Conservation (phyloP, 2,329 filamentous ascomycete species). For the Fusarium sambucinum region DNA sequence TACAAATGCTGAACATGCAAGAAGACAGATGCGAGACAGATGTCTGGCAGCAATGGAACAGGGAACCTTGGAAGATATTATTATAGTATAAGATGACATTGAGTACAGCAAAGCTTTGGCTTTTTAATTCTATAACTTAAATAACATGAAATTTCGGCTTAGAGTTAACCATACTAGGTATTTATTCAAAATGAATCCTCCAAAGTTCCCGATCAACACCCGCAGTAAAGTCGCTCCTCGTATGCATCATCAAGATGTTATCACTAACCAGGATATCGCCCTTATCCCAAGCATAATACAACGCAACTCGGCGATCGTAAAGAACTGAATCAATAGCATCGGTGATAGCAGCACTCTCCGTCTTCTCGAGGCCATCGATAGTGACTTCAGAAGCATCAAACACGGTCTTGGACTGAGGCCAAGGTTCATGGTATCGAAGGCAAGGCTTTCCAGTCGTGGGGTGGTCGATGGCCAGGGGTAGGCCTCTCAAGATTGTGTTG, state of each 20-base stretch:
- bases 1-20: too few relatives aligned
- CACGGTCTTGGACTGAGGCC: constrained; percentile 63
- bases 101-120: too few relatives aligned
- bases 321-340: constrained; percentile 57
- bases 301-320: constrained; percentile 63
- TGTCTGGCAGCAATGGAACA: too few relatives aligned
- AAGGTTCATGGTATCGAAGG: constrained; percentile 67
- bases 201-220: constrained; percentile 62
- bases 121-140: too few relatives aligned
- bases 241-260: constrained; percentile 64
- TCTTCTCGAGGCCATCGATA: constrained; percentile 54
- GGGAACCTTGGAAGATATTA: neutral
- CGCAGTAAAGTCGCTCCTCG: constrained; percentile 59
- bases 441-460: constrained; percentile 61
- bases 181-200: constrained; percentile 62
- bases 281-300: constrained; percentile 66
- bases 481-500: constrained; percentile 55
- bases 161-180: too few relatives aligned
- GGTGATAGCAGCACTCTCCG: constrained; percentile 54
- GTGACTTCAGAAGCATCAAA: constrained; percentile 61
- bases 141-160: too few relatives aligned
- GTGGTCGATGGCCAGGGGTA: constrained; percentile 61
- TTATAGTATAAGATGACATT: accelerated
- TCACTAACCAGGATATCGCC: constrained; percentile 67
- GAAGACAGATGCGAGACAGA: too few relatives aligned